Conservation (phyloP, 202 grass and related monocot genomes). For the Saccharum hybrid region DNA sequence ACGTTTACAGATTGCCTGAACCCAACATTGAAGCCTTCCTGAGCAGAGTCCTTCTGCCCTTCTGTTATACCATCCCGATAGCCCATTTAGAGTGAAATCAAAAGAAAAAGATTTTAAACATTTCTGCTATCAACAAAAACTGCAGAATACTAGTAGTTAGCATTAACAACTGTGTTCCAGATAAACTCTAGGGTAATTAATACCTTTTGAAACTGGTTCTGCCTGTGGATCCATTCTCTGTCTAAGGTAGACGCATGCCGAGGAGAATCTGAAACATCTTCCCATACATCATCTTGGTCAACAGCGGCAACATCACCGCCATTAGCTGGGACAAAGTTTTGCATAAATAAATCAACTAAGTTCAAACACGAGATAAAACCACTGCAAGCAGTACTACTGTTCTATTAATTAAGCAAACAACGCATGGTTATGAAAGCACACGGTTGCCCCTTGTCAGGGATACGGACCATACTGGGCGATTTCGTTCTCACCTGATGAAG, state of each 20-base stretch:
- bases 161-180: neutral
- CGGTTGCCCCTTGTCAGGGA: neutral
- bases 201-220: constrained; percentile 74
- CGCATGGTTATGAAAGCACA: neutral
- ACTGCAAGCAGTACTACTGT: neutral
- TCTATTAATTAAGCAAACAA: neutral
- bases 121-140: neutral
- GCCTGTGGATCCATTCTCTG: constrained; percentile 68
- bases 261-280: constrained; percentile 54
- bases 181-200: constrained; percentile 8
- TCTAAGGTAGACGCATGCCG: constrained; percentile 43
- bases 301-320: neutral
- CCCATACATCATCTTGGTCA: constrained; percentile 47
- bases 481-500: constrained; percentile 7
- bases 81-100: constrained; percentile 62
- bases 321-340: constrained; percentile 27
- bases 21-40: constrained; percentile 89
- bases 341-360: neutral
- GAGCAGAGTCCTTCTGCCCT: constrained; percentile 80
- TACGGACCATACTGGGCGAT: neutral
- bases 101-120: constrained; percentile 23
- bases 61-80: constrained; percentile 88
- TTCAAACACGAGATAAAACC: neutral
- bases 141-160: neutral
- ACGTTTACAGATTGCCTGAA: constrained; percentile 68